Percentiles rank a stretch among this genome's conserved stretches.
Evolutionary conservation across 2,329 filamentous ascomycete genomes (phyloP).

Genomic region (Paraphoma sp.): DNA sequence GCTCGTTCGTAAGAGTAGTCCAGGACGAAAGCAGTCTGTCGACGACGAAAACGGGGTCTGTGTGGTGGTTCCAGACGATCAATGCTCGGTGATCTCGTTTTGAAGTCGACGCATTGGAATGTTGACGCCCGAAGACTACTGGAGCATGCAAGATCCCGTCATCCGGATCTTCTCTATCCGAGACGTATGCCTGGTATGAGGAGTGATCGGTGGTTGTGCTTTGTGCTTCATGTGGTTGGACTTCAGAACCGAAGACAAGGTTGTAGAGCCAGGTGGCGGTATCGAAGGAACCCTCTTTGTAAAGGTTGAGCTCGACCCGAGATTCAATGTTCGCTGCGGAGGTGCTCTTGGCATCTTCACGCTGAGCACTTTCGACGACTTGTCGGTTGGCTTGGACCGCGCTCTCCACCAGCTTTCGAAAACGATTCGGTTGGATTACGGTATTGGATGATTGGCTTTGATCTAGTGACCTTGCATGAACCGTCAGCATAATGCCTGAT

Average conservation of each 20-base stretch:
- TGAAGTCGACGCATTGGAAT: not conserved
- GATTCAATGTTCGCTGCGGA: not conserved
- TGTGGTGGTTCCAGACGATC: conserved; percentile 14
- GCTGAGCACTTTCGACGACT: conserved; percentile 20
- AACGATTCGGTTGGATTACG: conserved; percentile 12
- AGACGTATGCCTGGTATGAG: conserved; percentile 1
- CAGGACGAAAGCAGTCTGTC: conserved; percentile 22
- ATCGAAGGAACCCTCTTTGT: conserved; percentile 17
- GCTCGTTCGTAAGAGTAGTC: conserved; percentile 14
- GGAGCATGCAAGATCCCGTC: not conserved
- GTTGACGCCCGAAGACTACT: not conserved
- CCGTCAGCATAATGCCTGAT: not conserved
- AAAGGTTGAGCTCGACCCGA: conserved; percentile 13
- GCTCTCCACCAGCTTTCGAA: conserved; percentile 25
- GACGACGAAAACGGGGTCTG: conserved; percentile 16
- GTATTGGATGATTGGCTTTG: not conserved
- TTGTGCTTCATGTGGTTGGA: not conserved
- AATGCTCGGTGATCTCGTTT: not conserved
- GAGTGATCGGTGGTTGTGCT: not conserved
- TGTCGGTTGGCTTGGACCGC: conserved; percentile 8
- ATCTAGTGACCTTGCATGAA: not conserved
- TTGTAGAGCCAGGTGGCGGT: conserved; percentile 31
- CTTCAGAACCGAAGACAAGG: conserved; percentile 16
- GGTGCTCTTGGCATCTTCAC: conserved; percentile 9
- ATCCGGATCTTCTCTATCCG: not conserved